phyloP scores from a whole-genome alignment of 2,329 filamentous ascomycete species.

The Fusarium sp. region DNA sequence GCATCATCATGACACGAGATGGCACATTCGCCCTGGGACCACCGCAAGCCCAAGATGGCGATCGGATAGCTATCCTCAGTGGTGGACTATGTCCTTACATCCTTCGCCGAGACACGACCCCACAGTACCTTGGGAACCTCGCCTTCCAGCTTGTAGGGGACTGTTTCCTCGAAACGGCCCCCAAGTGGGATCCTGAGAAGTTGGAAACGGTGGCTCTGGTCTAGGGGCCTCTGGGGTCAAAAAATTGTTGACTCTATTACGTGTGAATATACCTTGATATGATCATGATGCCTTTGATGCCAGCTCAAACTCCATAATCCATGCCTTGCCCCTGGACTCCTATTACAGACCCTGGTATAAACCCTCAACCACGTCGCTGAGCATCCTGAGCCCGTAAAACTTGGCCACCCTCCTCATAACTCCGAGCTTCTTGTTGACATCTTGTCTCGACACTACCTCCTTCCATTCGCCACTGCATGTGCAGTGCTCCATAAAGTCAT shows the following conservation, averaged over 20 bases:
- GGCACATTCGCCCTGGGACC: constrained; percentile 30
- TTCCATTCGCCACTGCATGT: constrained; percentile 91
- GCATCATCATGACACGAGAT: constrained; percentile 27
- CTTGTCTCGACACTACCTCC: constrained; percentile 77
- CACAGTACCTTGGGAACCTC: neutral
- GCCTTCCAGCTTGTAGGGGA: constrained; percentile 34
- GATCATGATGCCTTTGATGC: constrained; percentile 20
- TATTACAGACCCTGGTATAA: constrained; percentile 66
- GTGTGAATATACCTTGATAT: constrained; percentile 8
- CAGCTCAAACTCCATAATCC: constrained; percentile 38
- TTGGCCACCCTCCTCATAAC: constrained; percentile 83
- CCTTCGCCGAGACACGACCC: constrained; percentile 9
- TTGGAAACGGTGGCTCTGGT: constrained; percentile 27
- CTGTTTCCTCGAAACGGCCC: constrained; percentile 26
- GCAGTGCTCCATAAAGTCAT: constrained; percentile 98
- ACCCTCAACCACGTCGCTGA: constrained; percentile 81
- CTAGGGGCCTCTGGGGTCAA: constrained; percentile 3
- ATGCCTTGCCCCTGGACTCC: constrained; percentile 31
- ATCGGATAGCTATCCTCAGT: constrained; percentile 34
- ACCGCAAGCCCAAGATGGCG: constrained; percentile 14
- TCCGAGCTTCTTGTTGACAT: constrained; percentile 74
- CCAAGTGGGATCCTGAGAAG: constrained; percentile 14
- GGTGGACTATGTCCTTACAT: constrained; percentile 41
- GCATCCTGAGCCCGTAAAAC: constrained; percentile 86
- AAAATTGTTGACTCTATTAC: constrained; percentile 15